Conservation (phyloP, 208 protist genomes). For the Trypanosoma avium region DNA sequence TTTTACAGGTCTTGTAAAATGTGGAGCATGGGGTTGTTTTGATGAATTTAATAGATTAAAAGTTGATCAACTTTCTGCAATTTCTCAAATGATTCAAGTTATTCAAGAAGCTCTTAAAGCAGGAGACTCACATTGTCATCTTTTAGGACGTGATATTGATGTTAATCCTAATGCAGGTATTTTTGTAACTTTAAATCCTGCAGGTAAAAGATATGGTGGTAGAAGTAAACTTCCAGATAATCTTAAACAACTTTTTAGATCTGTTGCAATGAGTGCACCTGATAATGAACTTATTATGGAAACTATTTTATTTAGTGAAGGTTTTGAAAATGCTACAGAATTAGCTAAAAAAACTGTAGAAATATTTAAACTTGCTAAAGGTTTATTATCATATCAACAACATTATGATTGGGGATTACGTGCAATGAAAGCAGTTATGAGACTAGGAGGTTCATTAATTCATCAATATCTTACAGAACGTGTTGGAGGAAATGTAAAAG, state of each 20-base stretch:
- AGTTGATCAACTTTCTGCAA: constrained; percentile 97
- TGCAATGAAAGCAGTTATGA: constrained; percentile 96
- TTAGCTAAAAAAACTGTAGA: constrained; percentile 93
- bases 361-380: constrained; percentile 93
- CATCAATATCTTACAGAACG: constrained; percentile 86
- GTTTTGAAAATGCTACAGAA: constrained; percentile 94
- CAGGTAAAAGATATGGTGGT: constrained; percentile 98
- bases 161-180: constrained; percentile 97
- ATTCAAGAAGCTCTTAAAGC: constrained; percentile 97
- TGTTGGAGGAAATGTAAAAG: constrained; percentile 60
- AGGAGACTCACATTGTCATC: constrained; percentile 72
- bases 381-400: constrained; percentile 96
- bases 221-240: constrained; percentile 98
- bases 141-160: constrained; percentile 92
- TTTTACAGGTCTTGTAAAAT: constrained; percentile 98
- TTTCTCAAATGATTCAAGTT: constrained; percentile 99
- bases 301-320: constrained; percentile 97
- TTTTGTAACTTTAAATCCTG: constrained; percentile 99
- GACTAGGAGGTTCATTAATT: constrained; percentile 90
- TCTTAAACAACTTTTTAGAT: constrained; percentile 98
- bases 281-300: constrained; percentile 98
- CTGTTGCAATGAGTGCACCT: constrained; percentile 98
- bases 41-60: constrained; percentile 99
- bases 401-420: constrained; percentile 99
- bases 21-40: constrained; percentile 99